phyloP scores from a whole-genome alignment of 1,284 basidiomycete species.

The Marasmius sp. region DNA sequence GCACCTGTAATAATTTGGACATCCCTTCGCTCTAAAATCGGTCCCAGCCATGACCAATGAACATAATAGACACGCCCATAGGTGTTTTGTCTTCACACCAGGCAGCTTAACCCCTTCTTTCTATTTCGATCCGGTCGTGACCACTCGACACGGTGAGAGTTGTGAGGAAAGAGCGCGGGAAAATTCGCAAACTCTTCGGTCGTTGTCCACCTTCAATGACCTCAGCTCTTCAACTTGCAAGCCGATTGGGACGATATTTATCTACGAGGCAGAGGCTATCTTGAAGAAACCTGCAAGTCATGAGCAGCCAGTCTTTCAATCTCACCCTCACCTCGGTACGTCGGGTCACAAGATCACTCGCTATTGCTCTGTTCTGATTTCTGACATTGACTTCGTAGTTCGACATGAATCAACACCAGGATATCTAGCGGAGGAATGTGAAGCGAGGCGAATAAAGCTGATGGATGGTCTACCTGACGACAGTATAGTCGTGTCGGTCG shows the following conservation, averaged over 20 bases:
- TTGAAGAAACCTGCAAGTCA: conserved; percentile 60
- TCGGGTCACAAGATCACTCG: conserved; percentile 21
- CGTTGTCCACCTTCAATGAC: not conserved
- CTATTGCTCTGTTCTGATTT: conserved; percentile 6
- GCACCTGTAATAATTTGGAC: no score
- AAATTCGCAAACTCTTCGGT: not conserved
- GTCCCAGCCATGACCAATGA: no score
- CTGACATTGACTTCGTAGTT: conserved; percentile 32
- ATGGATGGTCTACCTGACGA: conserved; percentile 82
- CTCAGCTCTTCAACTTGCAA: not conserved
- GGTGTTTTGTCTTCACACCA: no score
- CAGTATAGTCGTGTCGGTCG: conserved; percentile 78
- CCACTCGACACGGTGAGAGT: not conserved
- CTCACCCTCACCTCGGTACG: conserved; percentile 79
- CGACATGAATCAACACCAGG: conserved; percentile 82
- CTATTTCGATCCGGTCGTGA: not conserved
- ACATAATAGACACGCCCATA: no score
- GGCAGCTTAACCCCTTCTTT: not conserved
- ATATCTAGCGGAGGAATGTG: conserved; percentile 82
- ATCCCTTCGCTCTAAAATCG: no score
- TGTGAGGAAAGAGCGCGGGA: not conserved
- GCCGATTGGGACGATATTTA: not conserved
- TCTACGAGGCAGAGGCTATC: conserved; percentile 25
- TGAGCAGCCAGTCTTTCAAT: conserved; percentile 76
- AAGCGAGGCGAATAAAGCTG: conserved; percentile 68